phyloP scores from a whole-genome alignment of 495 filamentous ascomycete species.

The Clavariopsis aquatica region DNA sequence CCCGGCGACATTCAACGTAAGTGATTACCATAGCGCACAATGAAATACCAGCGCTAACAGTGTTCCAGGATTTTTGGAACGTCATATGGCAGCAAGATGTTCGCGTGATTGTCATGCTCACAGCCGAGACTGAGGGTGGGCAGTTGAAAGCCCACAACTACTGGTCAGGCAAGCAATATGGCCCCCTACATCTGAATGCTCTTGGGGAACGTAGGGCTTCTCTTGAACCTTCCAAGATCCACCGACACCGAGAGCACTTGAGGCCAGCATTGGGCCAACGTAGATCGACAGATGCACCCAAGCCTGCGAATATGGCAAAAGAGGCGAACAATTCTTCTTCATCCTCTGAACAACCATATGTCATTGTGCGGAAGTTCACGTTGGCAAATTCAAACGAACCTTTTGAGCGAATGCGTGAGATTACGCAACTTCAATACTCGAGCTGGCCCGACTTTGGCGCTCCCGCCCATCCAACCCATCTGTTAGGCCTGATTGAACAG shows the following conservation, averaged over 20 bases:
- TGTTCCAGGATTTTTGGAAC: conserved; percentile 93
- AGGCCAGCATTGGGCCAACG: conserved; percentile 37
- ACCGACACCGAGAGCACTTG: conserved; percentile 34
- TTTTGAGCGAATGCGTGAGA: conserved; percentile 84
- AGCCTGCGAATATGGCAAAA: conserved; percentile 20
- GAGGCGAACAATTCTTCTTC: conserved; percentile 33
- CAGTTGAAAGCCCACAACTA: conserved; percentile 94
- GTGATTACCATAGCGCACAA: conserved; percentile 40
- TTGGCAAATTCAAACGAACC: conserved; percentile 74
- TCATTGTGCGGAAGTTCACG: conserved; percentile 84
- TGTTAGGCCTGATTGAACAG: conserved; percentile 84
- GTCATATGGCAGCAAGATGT: conserved; percentile 96
- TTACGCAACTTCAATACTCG: conserved; percentile 92
- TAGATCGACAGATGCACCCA: conserved; percentile 34
- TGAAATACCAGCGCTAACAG: conserved; percentile 45
- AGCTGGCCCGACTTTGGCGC: conserved; percentile 97
- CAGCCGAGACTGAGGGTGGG: conserved; percentile 91
- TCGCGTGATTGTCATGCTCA: conserved; percentile 91
- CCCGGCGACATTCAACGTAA: conserved; percentile 86
- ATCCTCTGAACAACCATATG: conserved; percentile 64
- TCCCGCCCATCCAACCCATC: conserved; percentile 81
- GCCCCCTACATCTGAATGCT: conserved; percentile 71
- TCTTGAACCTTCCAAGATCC: conserved; percentile 59
- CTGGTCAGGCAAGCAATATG: conserved; percentile 81
- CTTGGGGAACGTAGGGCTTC: conserved; percentile 79